Evolutionary conservation across 2,329 filamentous ascomycete genomes (phyloP), one percentile per base, ranked within the genome.

Genomic region (Ophiostoma novo-ulmi): DNA sequence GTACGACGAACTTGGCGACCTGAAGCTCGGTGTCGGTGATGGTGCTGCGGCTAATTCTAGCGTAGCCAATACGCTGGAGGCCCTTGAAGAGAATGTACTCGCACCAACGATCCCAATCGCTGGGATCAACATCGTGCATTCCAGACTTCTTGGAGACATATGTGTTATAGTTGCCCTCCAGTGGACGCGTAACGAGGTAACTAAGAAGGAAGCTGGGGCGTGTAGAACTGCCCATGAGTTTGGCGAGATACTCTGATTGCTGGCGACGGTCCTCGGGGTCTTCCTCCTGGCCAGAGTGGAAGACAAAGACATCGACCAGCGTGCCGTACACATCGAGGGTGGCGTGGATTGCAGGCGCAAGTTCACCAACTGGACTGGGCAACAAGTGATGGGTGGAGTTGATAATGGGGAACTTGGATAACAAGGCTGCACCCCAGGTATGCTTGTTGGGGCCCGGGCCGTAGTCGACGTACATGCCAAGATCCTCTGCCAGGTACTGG

Each of bases 381-480:
- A 98, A 87, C 14, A 99, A 87, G 77, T 99, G 95, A 78, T 99
- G 95, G 31, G 94, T 97, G 1, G 93, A 97, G 81, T 98, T 97
- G 72, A 99, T 80, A 76, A 99, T 99, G 3, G 95, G 95, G 83
- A 98, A 99, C 78, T 98, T 98, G 76, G 72, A 97, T 4, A 99
- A 85, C 64, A 99, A 84, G 31, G 94, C 95, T 11, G 90, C 88
- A 69, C 95, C 95, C 95, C 95, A 99, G 0, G 95, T 99, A 82
- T 99, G 95, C 82, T 98, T 99, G 85, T 99, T 97, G 7, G 95
- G 95, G 1, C 95, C 95, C 39, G 95, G 95, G 70, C 95, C 95
- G 77, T 93, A 97, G 82, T 99, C 95, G 68, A 96, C 94, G 77
- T 97, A 99, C 95, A 99, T 99, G 75, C 95, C 95, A 13, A 99